Evolutionary conservation across 345 rosid genomes (phyloP).

Genomic region (Hibiscus syriacus): DNA sequence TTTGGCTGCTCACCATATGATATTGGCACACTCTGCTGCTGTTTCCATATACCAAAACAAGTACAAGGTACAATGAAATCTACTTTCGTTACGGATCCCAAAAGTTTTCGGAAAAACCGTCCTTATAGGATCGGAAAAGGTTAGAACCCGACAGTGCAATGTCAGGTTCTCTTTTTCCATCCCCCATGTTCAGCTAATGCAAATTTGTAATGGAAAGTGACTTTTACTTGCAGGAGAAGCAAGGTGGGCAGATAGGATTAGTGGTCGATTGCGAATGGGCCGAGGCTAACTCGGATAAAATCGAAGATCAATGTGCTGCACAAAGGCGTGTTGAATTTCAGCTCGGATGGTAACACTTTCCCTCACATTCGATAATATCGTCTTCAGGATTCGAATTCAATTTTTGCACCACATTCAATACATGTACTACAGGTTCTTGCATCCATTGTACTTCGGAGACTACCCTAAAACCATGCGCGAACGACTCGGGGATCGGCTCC

Average conservation of each 20-base stretch:
- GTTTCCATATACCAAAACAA: slow-evolving; percentile 54
- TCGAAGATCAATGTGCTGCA: slow-evolving; percentile 53
- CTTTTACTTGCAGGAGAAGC: slow-evolving; percentile 38
- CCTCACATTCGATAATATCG: background rate
- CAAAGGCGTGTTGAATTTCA: slow-evolving; percentile 71
- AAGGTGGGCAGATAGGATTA: slow-evolving; percentile 75
- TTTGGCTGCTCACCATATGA: slow-evolving; percentile 67
- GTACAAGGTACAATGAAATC: slow-evolving; percentile 44
- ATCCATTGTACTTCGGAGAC: slow-evolving; percentile 75
- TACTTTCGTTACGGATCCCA: background rate
- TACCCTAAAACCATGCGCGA: slow-evolving; percentile 73
- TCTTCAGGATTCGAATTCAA: too few relatives aligned
- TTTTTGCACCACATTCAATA: too few relatives aligned
- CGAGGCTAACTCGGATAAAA: slow-evolving; percentile 50
- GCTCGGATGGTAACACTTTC: slow-evolving; percentile 86
- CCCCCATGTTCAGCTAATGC: background rate
- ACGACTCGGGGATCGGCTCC: slow-evolving; percentile 58
- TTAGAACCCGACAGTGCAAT: too few relatives aligned
- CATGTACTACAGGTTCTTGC: slow-evolving; percentile 67
- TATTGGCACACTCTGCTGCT: slow-evolving; percentile 77
- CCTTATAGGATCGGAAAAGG: too few relatives aligned
- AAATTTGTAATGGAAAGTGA: background rate
- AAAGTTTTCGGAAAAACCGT: too few relatives aligned
- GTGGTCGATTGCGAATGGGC: slow-evolving; percentile 70
- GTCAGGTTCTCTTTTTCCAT: too few relatives aligned